Conservation (phyloP, 768 basidiomycete species). For the Xerocomellus chrysenteron region DNA sequence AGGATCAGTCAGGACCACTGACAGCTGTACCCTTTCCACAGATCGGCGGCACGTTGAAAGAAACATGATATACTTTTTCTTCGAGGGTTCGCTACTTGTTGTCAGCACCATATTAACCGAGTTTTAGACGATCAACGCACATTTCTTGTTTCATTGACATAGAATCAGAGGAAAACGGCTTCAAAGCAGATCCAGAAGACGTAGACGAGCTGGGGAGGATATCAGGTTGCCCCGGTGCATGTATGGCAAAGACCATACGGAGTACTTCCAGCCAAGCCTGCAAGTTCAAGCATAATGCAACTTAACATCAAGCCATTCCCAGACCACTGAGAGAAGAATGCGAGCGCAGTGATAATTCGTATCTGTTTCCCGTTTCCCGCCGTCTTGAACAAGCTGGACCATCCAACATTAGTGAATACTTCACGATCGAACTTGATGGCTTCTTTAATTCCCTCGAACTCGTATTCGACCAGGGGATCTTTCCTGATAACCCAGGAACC, state of each 20-base stretch:
- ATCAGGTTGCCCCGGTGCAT: too few species aligned
- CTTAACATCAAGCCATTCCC: slow-evolving; percentile 47
- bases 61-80: neutral
- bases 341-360: slow-evolving; percentile 41
- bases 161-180: slow-evolving; percentile 35
- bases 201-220: slow-evolving; percentile 32
- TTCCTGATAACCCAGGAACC: neutral
- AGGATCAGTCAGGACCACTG: too few species aligned
- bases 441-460: slow-evolving; percentile 64
- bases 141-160: slow-evolving; percentile 37
- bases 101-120: neutral
- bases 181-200: slow-evolving; percentile 40
- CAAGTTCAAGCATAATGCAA: neutral
- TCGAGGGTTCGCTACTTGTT: slow-evolving; percentile 6
- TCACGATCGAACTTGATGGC: slow-evolving; percentile 46
- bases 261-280: too few species aligned
- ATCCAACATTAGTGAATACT: slow-evolving; percentile 43
- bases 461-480: slow-evolving; percentile 38
- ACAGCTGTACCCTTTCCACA: too few species aligned
- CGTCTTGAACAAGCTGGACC: slow-evolving; percentile 44
- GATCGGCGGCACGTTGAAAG: too few species aligned
- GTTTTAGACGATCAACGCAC: slow-evolving; percentile 2
- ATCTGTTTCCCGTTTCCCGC: slow-evolving; percentile 52
- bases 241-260: too few species aligned
- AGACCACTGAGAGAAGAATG: slow-evolving; percentile 60